Percentiles rank a stretch among this genome's conserved stretches.
Conservation (phyloP, 129 eudicot species). For the Rutidosis leptorrhynchoides region DNA sequence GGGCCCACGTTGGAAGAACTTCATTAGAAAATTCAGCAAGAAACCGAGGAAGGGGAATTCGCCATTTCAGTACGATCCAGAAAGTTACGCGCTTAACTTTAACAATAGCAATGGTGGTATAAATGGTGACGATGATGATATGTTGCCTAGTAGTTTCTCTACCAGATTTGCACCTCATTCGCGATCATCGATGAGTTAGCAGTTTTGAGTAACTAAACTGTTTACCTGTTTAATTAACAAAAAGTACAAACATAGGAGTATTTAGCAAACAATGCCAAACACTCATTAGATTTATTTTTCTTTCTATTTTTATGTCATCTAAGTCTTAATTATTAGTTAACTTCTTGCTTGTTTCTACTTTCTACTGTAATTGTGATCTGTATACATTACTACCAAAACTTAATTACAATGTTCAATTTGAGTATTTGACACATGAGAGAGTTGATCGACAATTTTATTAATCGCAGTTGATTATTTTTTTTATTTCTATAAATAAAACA, state of each 20-base stretch:
- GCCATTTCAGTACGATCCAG: slow-evolving; percentile 55
- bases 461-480: not conserved
- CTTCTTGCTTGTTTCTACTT: not conserved
- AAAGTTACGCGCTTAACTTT: slow-evolving; percentile 69
- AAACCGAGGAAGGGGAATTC: slow-evolving; percentile 30
- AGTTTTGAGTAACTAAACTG: not conserved
- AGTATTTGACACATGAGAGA: not conserved
- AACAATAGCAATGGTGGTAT: slow-evolving; percentile 30
- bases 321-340: not conserved
- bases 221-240: not conserved
- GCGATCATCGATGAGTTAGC: not conserved
- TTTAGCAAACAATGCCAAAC: not conserved
- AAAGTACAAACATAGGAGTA: not conserved
- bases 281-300: not conserved
- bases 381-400: not conserved
- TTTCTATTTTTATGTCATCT: not conserved
- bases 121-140: slow-evolving; percentile 33
- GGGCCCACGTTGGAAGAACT: slow-evolving; percentile 91
- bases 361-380: not conserved
- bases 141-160: slow-evolving; percentile 45
- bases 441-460: not conserved
- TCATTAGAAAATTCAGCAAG: slow-evolving; percentile 56
- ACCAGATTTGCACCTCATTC: slow-evolving; percentile 52
- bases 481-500: not conserved
- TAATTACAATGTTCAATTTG: not conserved